These are phyloP conservation scores for Tetrahymena borealis DNA, from an alignment of 73 alveolate genomes.

Conservation along the genomic window DNA sequence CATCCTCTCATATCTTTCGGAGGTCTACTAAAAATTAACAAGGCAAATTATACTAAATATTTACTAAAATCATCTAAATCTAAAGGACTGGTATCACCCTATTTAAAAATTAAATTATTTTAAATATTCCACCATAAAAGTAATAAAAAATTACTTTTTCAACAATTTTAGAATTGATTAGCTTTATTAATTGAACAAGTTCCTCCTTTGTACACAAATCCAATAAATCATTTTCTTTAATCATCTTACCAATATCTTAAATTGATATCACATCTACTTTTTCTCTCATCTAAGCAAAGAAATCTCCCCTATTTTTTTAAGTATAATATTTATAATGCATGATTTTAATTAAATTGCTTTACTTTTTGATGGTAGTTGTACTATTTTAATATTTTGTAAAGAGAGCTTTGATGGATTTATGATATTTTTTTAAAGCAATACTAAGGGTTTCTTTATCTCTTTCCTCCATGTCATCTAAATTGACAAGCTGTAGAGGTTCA, in stretches of 20 bases:
- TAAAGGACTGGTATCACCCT: neutral
- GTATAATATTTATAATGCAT: neutral
- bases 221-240: neutral
- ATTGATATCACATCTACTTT: neutral
- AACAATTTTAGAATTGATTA: neutral
- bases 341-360: neutral
- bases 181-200: neutral
- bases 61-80: neutral
- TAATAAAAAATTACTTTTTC: neutral
- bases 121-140: neutral
- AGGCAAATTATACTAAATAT: neutral
- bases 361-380: conserved; percentile 2
- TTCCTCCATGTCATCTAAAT: conserved; percentile 20
- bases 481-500: neutral
- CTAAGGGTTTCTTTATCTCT: conserved; percentile 18
- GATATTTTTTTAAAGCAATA: conserved; percentile 12
- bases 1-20: neutral
- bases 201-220: neutral
- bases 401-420: conserved; percentile 27
- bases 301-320: neutral
- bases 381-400: conserved; percentile 30
- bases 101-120: neutral
- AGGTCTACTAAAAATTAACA: neutral
- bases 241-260: neutral
- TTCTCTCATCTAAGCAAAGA: neutral